Base-by-base conservation (phyloP, 345 rosid genomes). In the Eucalyptus urophylla region DNA sequence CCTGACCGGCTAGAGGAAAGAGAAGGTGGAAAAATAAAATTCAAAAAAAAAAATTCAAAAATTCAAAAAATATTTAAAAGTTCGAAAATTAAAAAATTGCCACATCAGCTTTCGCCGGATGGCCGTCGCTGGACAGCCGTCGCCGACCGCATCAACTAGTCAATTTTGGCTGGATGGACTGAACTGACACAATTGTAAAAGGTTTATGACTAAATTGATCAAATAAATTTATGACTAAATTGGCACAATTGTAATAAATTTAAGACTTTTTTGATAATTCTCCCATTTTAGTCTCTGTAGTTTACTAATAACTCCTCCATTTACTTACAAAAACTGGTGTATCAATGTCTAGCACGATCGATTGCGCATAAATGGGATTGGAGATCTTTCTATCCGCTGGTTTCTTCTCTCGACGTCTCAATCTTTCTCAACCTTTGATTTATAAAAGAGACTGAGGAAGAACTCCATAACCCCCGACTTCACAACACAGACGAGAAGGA, bases 111-210 rank as follows among this genome's bases (percentile, higher is more conserved):
- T 49, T 49, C 1, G 7, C 3, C 1, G 3, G 1, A 47, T 12
- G 0, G 2, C 13, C 49, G 4, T 47, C 13, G 13, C 14, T 5
- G 2, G 1, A 11, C 49, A 1, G 12, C 12, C 49, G 4, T 45
- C 12, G 12, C 3, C 1, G 12, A 4, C 49, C 1, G 49, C 44
- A 43, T 43, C 44, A 43, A 6, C 49, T 3, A 45, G 1, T 3
- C 6, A 49, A 14, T 49, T 49, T 49, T 49, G 6, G 16, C 1
- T 0, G 16, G 2, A 2, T 49, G 1, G 1, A 49, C 0, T 49
- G 3, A 5, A 49, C 1, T 2, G 3, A 0, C 17, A 49, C 3
- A 14, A 49, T 49, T 14, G 0, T 14, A 49, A 49, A 49, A 49
- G 0, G 3, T 49, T 14, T 49, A 49, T 1, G 1, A 49, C 1